These are phyloP conservation scores for Didymella pomorum DNA, from an alignment of 2,329 filamentous ascomycete genomes.

Conservation along the genomic window DNA sequence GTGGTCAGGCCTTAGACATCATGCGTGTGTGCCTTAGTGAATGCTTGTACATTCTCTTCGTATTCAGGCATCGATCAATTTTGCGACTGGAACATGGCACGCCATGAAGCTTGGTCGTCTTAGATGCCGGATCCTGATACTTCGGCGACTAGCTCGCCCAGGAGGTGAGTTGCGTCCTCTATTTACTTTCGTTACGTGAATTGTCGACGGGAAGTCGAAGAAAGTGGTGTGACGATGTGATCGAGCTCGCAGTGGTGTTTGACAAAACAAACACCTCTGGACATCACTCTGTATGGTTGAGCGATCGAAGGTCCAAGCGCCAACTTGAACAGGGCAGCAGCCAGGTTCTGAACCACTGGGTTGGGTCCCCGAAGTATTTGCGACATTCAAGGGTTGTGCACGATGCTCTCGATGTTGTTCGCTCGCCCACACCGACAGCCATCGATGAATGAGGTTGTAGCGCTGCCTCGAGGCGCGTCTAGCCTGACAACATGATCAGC, in stretches of 20 bases:
- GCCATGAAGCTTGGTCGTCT: not conserved
- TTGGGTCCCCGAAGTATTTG: slow-evolving; percentile 2
- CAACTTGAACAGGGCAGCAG: slow-evolving; percentile 2
- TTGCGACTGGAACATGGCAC: not conserved
- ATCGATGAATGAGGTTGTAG: not conserved
- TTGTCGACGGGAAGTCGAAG: not conserved
- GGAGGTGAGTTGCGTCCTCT: not conserved
- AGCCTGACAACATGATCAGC: not conserved
- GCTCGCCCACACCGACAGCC: slow-evolving; percentile 4
- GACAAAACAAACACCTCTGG: not conserved
- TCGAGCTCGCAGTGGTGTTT: not conserved
- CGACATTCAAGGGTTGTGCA: not conserved
- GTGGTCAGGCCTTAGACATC: not conserved
- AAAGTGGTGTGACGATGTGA: not conserved
- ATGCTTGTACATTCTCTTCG: not conserved
- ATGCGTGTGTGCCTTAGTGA: slow-evolving; percentile 6
- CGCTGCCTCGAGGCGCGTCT: slow-evolving; percentile 1
- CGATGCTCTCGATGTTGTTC: not conserved
- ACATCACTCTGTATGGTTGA: not conserved
- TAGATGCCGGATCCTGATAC: not conserved
- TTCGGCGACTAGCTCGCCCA: too few relatives aligned
- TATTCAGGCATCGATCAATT: not conserved
- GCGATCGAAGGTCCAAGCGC: not conserved
- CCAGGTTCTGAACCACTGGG: slow-evolving; percentile 4
- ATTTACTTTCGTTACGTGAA: not conserved